phyloP scores from a whole-genome alignment of 768 basidiomycete genomes.

The Lentinula boryana region DNA sequence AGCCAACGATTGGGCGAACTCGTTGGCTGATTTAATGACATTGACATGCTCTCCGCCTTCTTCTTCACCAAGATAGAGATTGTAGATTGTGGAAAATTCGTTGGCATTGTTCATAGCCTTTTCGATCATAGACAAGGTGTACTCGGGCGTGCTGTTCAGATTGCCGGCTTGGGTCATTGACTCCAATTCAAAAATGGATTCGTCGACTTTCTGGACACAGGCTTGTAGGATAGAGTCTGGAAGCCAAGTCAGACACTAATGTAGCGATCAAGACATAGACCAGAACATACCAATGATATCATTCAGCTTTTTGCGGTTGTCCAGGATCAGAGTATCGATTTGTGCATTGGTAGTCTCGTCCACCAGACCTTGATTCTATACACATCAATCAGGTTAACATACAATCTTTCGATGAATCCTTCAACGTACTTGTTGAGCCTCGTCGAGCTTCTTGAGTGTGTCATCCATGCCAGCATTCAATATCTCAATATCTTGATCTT shows the following conservation, averaged over 20 bases:
- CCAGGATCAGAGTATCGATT: slow-evolving; percentile 93
- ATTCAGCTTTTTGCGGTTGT: slow-evolving; percentile 96
- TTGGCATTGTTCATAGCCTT: slow-evolving; percentile 92
- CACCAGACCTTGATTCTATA: slow-evolving; percentile 72
- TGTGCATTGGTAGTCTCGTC: slow-evolving; percentile 95
- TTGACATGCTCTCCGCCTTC: slow-evolving; percentile 93
- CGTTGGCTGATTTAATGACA: slow-evolving; percentile 96
- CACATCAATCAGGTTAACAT: slow-evolving; percentile 1
- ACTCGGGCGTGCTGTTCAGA: slow-evolving; percentile 96
- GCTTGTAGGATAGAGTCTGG: slow-evolving; percentile 94
- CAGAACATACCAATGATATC: slow-evolving; percentile 75
- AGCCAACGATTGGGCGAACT: slow-evolving; percentile 87
- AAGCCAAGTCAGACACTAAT: slow-evolving; percentile 1
- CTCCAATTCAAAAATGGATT: slow-evolving; percentile 95
- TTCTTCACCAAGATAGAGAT: slow-evolving; percentile 83
- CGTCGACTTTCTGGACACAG: slow-evolving; percentile 95
- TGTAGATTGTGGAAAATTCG: slow-evolving; percentile 93
- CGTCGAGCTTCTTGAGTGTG: slow-evolving; percentile 82
- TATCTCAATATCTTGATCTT: slow-evolving; percentile 94
- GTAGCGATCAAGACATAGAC: neutral
- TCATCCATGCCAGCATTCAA: slow-evolving; percentile 94
- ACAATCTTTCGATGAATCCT: slow-evolving; percentile 10
- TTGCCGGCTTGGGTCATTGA: slow-evolving; percentile 94
- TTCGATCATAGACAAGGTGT: slow-evolving; percentile 97
- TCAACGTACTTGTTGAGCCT: slow-evolving; percentile 67